Percentiles rank a stretch among this genome's conserved stretches.
Conservation (phyloP, 1,139 yeast genomes). For the Lodderomyces jiufengensis region DNA sequence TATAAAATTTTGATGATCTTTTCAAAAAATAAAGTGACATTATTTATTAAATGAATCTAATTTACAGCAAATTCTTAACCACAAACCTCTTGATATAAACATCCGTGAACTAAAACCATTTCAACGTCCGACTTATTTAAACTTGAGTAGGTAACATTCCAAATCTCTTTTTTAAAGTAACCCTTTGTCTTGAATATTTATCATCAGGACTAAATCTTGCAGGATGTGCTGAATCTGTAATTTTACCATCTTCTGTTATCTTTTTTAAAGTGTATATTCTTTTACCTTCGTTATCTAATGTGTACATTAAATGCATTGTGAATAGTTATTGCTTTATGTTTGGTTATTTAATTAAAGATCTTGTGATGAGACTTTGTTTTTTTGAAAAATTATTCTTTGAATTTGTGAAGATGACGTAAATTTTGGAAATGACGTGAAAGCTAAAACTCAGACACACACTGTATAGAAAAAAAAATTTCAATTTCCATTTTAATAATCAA, state of each 20-base stretch:
- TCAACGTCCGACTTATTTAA: constrained; percentile 28
- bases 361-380: constrained; percentile 3
- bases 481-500: background rate
- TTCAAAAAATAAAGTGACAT: too few relatives aligned
- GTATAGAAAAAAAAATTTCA: constrained; percentile 4
- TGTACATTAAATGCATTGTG: constrained; percentile 98
- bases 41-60: too few relatives aligned
- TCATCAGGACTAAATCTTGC: constrained; percentile 99
- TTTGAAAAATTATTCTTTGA: too few relatives aligned
- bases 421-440: too few relatives aligned
- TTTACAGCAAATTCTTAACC: too few relatives aligned
- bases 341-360: background rate
- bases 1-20: too few relatives aligned
- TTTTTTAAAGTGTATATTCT: constrained; percentile 92
- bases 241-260: constrained; percentile 77
- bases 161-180: constrained; percentile 93
- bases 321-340: background rate
- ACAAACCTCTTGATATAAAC: too few relatives aligned
- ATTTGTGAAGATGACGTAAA: too few relatives aligned
- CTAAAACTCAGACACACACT: too few relatives aligned
- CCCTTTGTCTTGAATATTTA: constrained; percentile 98
- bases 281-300: constrained; percentile 89
- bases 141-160: constrained; percentile 82
- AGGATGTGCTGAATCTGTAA: constrained; percentile 98
- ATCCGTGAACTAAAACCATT: too few relatives aligned